Evolutionary conservation across 1,284 basidiomycete species (phyloP), one percentile per base, ranked within the genome.

Genomic region (Puccinia coronata): DNA sequence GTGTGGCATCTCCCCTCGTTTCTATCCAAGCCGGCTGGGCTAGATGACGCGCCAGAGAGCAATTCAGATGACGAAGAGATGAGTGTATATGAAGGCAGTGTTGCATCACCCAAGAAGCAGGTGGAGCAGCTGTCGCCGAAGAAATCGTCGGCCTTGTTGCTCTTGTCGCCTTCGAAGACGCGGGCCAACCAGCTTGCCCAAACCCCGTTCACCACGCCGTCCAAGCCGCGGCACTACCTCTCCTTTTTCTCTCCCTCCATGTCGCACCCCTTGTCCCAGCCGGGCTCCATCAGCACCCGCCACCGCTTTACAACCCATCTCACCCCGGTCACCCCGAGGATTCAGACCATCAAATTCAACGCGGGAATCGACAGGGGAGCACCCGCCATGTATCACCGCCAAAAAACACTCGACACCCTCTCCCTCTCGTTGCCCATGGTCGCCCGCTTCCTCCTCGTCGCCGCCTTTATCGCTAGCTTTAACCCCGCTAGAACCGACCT

Each of bases 401-500:
- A 78, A 53, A 65, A 69, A 78, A 41, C 67, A 12, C 18, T 43
- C 31, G 77, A 80, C 72, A 70, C 65, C 18, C 31, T 80, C 39
- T 80, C 77, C 25, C 47, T 72, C 47, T 71, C 67, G 14, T 61
- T 80, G 39, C 53, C 77, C 25, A 31, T 72, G 28, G 36, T 72
- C 31, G 31, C 67, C 12, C 49, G 77, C 16, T 80, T 70, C 39
- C 31, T 80, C 4, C 39, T 80, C n/a, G 57, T 80, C 31, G 41
- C 77, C 4, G 65, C 63, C 31, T 80, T 59, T 57, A 71, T 70
- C 31, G 65, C 77, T 23, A 71, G 67, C 34, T 80, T 70, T 47
- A 80, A 80, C 51, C 77, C 77, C n/a, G 39, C 69, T 23, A 80
- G 69, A 34, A 53, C 65, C 25, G 77, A 80, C 47, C 25, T 71